Base-by-base conservation (phyloP, 352 stramenopile species). In the Phytophthora pseudosyringae region DNA sequence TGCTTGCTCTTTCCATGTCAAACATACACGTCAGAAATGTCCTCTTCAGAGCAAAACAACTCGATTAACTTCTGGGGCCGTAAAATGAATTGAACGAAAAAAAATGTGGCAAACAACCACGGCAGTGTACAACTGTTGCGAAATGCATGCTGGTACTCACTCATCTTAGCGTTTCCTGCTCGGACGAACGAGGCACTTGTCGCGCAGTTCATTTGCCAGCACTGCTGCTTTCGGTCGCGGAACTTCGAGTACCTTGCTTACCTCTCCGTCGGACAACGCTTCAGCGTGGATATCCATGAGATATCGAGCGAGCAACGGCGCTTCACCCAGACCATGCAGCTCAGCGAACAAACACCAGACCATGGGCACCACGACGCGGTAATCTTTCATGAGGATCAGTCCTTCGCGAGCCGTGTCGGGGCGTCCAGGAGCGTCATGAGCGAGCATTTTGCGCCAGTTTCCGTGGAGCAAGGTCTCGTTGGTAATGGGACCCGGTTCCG, bases 291-390 rank as follows among this genome's bases (percentile, higher is more conserved):
- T 73, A 39, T 90, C 82, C 47, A 89, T 72, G 1, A 75, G 13
- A 45, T 83, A 89, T 31, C 77, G 60, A 9, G 67, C 63, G 4
- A 86, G 53, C 13, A 72, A 32, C 9, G 86, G 86, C 5, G 80
- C 73, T 28, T 89, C 78, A 36, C 77, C 80, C 1, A 70, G 54
- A 13, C 83, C 81, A 54, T 94, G 78, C 8, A 91, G 59, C 63
- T 89, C 83, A 9, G 61, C 73, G 18, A 93, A 76, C 3, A 94
- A 52, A 32, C 78, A 81, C 83, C 83, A 94, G 12, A 94, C 83
- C 71, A 94, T 89, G 7, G 86, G 82, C 28, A 79, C 75, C 36
- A 94, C 83, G 39, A 78, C 78, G 3, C 86, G 81, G 40, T 91
- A 94, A 69, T 94, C 72, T 32, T 73, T 71, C 52, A 75, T 71